Evolutionary conservation across 768 basidiomycete species (phyloP).

Genomic region (Suillus clintonianus): DNA sequence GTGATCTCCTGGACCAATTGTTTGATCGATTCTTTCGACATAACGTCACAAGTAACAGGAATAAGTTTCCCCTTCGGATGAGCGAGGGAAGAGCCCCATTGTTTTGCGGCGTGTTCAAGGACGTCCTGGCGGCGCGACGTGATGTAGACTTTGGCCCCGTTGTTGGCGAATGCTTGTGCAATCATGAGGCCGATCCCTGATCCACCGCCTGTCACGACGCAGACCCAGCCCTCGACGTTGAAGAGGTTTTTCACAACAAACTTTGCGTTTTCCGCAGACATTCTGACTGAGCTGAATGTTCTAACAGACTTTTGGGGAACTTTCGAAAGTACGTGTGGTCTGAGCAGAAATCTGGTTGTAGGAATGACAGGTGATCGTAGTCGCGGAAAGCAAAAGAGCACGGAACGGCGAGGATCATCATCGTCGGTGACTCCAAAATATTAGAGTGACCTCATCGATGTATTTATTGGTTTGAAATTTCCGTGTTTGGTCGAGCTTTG

Average conservation of each 20-base stretch:
- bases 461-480: not conserved
- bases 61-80: constrained; percentile 32
- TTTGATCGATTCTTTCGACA: constrained; percentile 29
- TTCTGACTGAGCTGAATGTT: not conserved
- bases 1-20: constrained; percentile 33
- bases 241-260: constrained; percentile 5
- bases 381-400: not conserved
- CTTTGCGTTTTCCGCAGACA: constrained; percentile 6
- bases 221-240: constrained; percentile 17
- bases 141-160: constrained; percentile 46
- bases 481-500: not conserved
- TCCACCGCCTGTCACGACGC: constrained; percentile 74
- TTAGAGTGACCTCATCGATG: not conserved
- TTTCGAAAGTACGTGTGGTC: not conserved
- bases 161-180: constrained; percentile 40
- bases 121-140: constrained; percentile 35
- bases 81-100: constrained; percentile 24
- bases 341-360: not conserved
- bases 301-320: not conserved
- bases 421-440: not conserved
- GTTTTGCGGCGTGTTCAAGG: constrained; percentile 26
- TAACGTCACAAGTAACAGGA: constrained; percentile 26
- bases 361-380: not conserved
- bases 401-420: not conserved
- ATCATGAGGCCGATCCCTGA: constrained; percentile 57